phyloP scores from a whole-genome alignment of 495 filamentous ascomycete genomes.

The Penicillium crystallinum region DNA sequence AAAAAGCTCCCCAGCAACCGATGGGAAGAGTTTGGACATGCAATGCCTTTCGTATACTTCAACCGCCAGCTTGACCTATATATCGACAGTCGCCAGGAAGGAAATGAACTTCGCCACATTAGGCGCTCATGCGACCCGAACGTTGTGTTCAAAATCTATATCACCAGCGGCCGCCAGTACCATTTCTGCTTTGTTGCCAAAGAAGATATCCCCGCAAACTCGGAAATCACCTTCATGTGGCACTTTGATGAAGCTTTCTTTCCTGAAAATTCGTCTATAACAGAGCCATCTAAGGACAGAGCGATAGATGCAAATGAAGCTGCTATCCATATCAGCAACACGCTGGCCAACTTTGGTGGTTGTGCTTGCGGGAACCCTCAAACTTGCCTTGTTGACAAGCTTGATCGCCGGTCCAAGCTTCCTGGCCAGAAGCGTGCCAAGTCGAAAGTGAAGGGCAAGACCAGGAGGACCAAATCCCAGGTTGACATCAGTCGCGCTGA shows the following conservation, averaged over 20 bases:
- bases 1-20: constrained; percentile 65
- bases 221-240: constrained; percentile 65
- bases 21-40: constrained; percentile 70
- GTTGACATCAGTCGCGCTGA: constrained; percentile 72
- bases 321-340: constrained; percentile 58
- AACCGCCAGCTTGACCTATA: constrained; percentile 77
- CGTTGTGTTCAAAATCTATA: constrained; percentile 69
- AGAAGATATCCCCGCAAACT: constrained; percentile 57
- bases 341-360: constrained; percentile 80
- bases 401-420: constrained; percentile 55
- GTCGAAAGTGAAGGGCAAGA: constrained; percentile 42
- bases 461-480: constrained; percentile 51
- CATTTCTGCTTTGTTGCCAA: constrained; percentile 87
- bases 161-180: constrained; percentile 69
- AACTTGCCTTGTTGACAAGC: constrained; percentile 66
- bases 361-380: constrained; percentile 70
- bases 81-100: constrained; percentile 83
- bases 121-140: constrained; percentile 88
- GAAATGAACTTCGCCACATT: constrained; percentile 76
- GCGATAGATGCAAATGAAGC: constrained; percentile 41
- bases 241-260: constrained; percentile 49
- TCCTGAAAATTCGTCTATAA: constrained; percentile 44
- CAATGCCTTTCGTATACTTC: constrained; percentile 82
- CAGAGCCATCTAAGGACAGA: constrained; percentile 29
- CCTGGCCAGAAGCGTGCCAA: constrained; percentile 36